Evolutionary conservation across 495 filamentous ascomycete genomes (phyloP).

Genomic region (Xylaria venustula): DNA sequence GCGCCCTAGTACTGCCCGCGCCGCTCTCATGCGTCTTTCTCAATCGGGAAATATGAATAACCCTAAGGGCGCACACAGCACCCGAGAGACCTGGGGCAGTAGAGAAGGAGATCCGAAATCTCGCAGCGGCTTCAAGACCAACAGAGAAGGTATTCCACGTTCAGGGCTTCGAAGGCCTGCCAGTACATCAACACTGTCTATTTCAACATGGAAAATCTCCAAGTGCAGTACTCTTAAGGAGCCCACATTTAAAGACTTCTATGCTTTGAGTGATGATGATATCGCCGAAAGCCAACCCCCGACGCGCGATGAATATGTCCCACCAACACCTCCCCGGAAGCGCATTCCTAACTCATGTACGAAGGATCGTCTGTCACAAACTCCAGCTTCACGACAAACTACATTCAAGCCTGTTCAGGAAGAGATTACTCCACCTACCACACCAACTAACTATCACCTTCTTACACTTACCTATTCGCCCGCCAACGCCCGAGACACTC

Average conservation of each 20-base stretch:
- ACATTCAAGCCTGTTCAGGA: neutral
- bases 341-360: conserved; percentile 22
- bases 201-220: conserved; percentile 1
- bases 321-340: conserved; percentile 20
- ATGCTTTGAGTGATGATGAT: conserved; percentile 45
- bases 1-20: neutral
- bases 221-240: conserved; percentile 29
- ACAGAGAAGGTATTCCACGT: neutral
- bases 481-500: neutral
- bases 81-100: conserved; percentile 25
- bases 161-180: conserved; percentile 21
- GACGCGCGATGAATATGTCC: conserved; percentile 15
- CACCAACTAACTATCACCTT: neutral
- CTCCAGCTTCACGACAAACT: neutral
- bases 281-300: conserved; percentile 36
- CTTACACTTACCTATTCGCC: conserved; percentile 9
- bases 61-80: neutral
- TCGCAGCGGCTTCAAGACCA: neutral
- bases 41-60: neutral
- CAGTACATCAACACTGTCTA: conserved; percentile 21
- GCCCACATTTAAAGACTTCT: conserved; percentile 46
- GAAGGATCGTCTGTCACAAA: conserved; percentile 15
- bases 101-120: conserved; percentile 17
- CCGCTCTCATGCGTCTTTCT: neutral
- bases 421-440: conserved; percentile 5